Base-by-base conservation (phyloP, 139 green algal species). In the Tetradesmus obliquus region DNA sequence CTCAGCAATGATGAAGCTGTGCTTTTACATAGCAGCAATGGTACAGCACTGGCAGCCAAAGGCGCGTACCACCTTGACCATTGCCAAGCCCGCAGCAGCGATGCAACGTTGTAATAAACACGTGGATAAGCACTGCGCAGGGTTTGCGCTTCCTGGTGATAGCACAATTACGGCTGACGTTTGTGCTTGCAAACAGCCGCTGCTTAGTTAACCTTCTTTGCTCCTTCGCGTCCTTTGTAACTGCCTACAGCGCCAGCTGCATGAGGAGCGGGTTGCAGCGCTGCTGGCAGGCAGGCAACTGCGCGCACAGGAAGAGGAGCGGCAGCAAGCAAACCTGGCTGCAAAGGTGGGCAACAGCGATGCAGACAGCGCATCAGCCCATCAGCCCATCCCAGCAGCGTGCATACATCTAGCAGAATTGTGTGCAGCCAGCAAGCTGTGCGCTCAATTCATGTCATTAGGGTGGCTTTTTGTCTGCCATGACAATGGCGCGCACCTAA, bases 251-350 rank as follows among this genome's bases (percentile, higher is more conserved):
- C 96, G 94, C 80, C 95, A 97, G 69, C 96, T 98, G 82, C 93
- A 95, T 0, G 91, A 88, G 32, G 97, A 99, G 96, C 94, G 95
- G 22, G 93, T 98, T 0, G 94, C 93, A 1, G 96, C 97, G 10
- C 93, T 99, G 92, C 81, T 97, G 87, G 95, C 97, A 79, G 97
- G 98, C 91, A 88, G 96, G n/a, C 93, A 95, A 13, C 97, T 98
- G 51, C 91, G 96, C 2, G 94, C 97, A 86, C 87, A 94, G 60
- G 96, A 98, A 87, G 95, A 97, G 93, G 94, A 94, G 82, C 91
- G 94, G 12, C 94, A 97, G 71, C 90, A 95, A 17, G 54, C 90
- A 10, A 90, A 92, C 89, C 57, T 92, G 13, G 9, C 53, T 13
- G 89, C 88, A 1, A 79, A 91, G 87, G 87, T 91, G 54, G 51